Evolutionary conservation across 1,284 basidiomycete species (phyloP).

Genomic region (Trichosporon faecale): DNA sequence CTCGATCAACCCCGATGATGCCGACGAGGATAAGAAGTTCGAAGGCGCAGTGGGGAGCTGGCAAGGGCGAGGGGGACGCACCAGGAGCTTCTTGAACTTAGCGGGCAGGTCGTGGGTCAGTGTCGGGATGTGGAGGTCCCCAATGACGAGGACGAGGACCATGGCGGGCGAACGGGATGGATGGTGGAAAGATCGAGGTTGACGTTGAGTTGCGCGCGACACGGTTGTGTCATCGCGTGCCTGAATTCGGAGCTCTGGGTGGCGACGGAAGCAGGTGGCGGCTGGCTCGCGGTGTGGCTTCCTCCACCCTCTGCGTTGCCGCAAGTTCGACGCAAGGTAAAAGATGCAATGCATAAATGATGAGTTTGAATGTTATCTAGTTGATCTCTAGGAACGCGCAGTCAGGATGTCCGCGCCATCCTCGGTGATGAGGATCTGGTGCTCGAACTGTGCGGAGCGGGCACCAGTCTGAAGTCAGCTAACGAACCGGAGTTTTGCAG

Average conservation of each 20-base stretch:
- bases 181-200: not conserved
- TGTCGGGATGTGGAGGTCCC: slow-evolving; percentile 91
- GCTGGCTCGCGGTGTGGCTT: not conserved
- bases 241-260: not conserved
- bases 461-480: slow-evolving; percentile 57
- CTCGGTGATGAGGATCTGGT: slow-evolving; percentile 79
- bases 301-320: not conserved
- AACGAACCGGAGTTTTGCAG: not conserved
- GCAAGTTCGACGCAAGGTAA: not conserved
- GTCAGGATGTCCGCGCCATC: slow-evolving; percentile 66
- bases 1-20: no score
- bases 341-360: not conserved
- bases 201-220: not conserved
- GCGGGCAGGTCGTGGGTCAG: slow-evolving; percentile 79
- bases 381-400: slow-evolving; percentile 19
- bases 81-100: slow-evolving; percentile 96
- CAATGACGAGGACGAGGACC: slow-evolving; percentile 89
- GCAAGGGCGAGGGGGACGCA: slow-evolving; percentile 33
- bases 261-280: slow-evolving; percentile 6
- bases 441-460: slow-evolving; percentile 77
- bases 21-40: no score
- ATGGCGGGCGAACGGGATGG: slow-evolving; percentile 41
- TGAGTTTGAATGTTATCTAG: not conserved
- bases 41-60: no score
- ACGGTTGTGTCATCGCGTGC: slow-evolving; percentile 9